phyloP scores from a whole-genome alignment of 805 yeast genomes.

The Candida dajiaensis region DNA sequence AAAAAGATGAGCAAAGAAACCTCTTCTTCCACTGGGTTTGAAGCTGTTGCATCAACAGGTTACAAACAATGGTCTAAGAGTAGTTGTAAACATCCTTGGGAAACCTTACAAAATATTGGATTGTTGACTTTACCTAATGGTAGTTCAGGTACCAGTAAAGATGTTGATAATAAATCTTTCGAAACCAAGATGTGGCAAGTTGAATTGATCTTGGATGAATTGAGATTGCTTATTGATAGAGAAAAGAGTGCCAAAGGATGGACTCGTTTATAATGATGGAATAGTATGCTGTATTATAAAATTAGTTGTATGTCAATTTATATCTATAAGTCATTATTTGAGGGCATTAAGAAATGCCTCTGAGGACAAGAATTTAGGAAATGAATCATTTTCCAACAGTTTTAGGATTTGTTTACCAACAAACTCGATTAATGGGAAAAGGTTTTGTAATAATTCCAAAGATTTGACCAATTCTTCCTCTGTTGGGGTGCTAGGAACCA shows the following conservation, averaged over 20 bases:
- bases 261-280: conserved; percentile 20
- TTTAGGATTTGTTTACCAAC: conserved; percentile 45
- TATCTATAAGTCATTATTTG: neutral
- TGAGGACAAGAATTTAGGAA: conserved; percentile 58
- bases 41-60: conserved; percentile 26
- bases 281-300: neutral
- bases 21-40: conserved; percentile 20
- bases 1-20: conserved; percentile 35
- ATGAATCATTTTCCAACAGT: conserved; percentile 68
- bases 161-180: conserved; percentile 14
- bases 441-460: conserved; percentile 29
- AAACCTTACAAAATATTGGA: conserved; percentile 36
- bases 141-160: conserved; percentile 2
- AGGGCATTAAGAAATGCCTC: conserved; percentile 30
- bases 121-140: conserved; percentile 14
- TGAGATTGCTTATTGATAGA: conserved; percentile 12
- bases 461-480: conserved; percentile 28
- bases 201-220: conserved; percentile 22
- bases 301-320: too few relatives aligned
- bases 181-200: conserved; percentile 24
- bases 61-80: conserved; percentile 55
- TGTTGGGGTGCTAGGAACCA: conserved; percentile 26
- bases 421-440: conserved; percentile 40
- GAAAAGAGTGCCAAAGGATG: conserved; percentile 18
- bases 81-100: conserved; percentile 71